A percentile compares a stretch with the other conserved stretches of the same genome.
Conservation (phyloP, 768 basidiomycete genomes). For the Sporobolomyces phaffii region DNA sequence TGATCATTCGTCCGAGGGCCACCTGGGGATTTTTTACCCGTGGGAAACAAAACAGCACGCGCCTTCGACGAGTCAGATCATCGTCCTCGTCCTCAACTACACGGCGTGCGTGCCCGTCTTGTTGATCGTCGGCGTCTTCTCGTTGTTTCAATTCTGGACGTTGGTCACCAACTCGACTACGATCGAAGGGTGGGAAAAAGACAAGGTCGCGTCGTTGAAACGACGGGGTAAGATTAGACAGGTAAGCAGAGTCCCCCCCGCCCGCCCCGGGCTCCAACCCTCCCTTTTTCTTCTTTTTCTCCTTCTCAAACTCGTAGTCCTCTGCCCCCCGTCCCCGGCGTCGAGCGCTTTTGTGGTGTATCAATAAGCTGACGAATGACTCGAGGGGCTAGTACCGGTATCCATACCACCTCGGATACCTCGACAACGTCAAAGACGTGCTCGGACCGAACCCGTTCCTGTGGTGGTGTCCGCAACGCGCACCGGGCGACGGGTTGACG, state of each 20-base stretch:
- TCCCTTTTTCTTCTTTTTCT: slow-evolving; percentile 15
- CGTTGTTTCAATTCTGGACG: slow-evolving; percentile 78
- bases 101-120: slow-evolving; percentile 77
- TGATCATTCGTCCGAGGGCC: no score
- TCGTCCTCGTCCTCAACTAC: slow-evolving; percentile 84
- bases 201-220: slow-evolving; percentile 79
- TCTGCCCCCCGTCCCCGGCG: no score
- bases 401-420: slow-evolving; percentile 78
- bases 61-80: slow-evolving; percentile 61
- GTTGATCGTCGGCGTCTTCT: slow-evolving; percentile 81
- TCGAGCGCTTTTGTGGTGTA: no score
- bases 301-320: neutral
- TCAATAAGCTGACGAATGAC: no score
- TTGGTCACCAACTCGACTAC: slow-evolving; percentile 80
- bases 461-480: slow-evolving; percentile 77
- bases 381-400: slow-evolving; percentile 65
- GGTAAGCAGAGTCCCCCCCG: no score
- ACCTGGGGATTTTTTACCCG: no score
- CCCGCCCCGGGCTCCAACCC: no score
- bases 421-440: slow-evolving; percentile 67
- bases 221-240: slow-evolving; percentile 78
- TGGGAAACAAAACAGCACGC: slow-evolving; percentile 63
- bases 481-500: slow-evolving; percentile 64
- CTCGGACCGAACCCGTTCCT: slow-evolving; percentile 67
- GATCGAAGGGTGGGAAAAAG: slow-evolving; percentile 97